Conservation (phyloP, 371 early-diverging fungal species). For the Circinella umbellata region DNA sequence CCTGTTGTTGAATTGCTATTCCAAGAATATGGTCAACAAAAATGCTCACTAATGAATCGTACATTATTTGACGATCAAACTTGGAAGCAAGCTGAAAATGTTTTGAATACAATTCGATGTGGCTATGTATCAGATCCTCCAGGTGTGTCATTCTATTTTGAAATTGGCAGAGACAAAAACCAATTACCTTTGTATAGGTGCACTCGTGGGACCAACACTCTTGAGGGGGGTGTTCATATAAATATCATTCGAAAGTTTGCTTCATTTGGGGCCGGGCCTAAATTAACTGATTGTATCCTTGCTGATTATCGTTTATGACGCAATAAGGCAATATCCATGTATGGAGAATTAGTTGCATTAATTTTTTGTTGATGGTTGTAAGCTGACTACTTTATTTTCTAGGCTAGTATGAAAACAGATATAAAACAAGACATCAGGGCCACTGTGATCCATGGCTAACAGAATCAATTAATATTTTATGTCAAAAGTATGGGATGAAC, state of each 20-base stretch:
- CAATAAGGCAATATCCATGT: neutral
- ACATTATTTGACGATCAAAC: neutral
- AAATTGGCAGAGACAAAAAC: neutral
- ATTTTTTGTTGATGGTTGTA: neutral
- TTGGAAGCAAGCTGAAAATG: neutral
- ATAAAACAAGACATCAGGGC: too few relatives aligned
- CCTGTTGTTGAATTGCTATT: too few relatives aligned
- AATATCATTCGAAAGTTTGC: neutral
- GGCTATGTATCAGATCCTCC: neutral
- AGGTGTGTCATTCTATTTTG: neutral
- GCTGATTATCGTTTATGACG: neutral
- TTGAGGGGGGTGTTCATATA: neutral
- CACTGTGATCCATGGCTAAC: too few relatives aligned
- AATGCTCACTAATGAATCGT: neutral
- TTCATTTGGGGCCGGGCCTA: neutral
- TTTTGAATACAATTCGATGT: neutral
- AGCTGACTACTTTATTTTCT: too few relatives aligned
- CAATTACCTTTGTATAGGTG: neutral
- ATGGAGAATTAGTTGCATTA: neutral
- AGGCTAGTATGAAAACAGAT: too few relatives aligned
- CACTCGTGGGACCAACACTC: neutral
- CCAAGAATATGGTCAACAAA: too few relatives aligned
- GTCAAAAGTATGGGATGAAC: too few relatives aligned
- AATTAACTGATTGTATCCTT: neutral
- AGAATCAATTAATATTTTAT: too few relatives aligned